phyloP scores from a whole-genome alignment of 441 rosid genomes.

The Adansonia madagascariensis region DNA sequence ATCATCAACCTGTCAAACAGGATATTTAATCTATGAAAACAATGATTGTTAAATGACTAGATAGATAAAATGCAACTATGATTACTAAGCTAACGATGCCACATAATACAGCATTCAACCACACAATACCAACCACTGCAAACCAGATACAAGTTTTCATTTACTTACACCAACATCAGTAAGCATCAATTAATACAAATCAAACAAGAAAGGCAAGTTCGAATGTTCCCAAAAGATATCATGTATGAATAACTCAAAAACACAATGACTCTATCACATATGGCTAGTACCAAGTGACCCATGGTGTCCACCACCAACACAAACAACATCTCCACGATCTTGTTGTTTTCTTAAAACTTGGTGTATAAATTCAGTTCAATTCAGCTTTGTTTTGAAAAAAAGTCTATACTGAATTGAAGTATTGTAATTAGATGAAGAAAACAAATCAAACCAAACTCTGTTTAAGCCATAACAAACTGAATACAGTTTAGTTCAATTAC shows the following conservation, averaged over 20 bases:
- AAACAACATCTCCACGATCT: not conserved
- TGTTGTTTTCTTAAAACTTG: not conserved
- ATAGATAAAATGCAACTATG: not conserved
- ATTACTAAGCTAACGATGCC: not conserved
- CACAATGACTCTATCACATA: not conserved
- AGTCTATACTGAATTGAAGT: not conserved
- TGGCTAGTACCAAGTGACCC: not conserved
- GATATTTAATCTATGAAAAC: conserved; percentile 16
- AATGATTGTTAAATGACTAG: conserved; percentile 4
- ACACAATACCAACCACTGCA: not conserved
- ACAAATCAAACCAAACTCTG: not conserved
- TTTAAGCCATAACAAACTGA: not conserved
- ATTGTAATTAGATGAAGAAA: not conserved
- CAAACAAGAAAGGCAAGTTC: not conserved
- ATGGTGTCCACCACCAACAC: not conserved
- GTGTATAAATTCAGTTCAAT: not conserved
- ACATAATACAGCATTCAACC: not conserved
- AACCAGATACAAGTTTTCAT: not conserved
- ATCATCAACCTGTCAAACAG: conserved; percentile 49
- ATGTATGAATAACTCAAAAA: not conserved
- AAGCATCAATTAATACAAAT: not conserved
- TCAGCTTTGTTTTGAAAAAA: not conserved
- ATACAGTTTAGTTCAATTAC: not conserved
- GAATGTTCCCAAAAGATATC: not conserved
- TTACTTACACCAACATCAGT: not conserved